Percentiles rank a stretch among this genome's conserved stretches.
These are phyloP conservation scores for Serendipita sp. DNA, from an alignment of 768 basidiomycete genomes.

Conservation along the genomic window DNA sequence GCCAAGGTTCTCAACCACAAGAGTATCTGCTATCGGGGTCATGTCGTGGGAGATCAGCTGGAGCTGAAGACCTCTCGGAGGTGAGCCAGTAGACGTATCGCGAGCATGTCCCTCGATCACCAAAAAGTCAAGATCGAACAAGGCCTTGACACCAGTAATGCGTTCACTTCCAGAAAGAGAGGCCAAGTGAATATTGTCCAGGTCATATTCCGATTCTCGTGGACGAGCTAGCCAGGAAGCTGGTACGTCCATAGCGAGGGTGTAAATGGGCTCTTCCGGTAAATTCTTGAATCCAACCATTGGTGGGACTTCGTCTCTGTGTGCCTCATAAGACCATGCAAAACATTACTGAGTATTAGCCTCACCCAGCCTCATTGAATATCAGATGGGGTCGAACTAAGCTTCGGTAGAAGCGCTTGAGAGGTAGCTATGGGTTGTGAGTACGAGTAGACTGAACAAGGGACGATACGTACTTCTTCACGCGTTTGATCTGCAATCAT, in stretches of 20 bases:
- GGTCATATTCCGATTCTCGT: slow-evolving; percentile 71
- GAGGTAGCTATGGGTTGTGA: slow-evolving; percentile 41
- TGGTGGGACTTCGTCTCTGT: slow-evolving; percentile 41
- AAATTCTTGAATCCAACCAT: slow-evolving; percentile 51
- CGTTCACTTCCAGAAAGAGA: slow-evolving; percentile 42
- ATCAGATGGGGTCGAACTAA: slow-evolving; percentile 37
- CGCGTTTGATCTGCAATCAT: slow-evolving; percentile 49
- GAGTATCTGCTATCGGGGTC: slow-evolving; percentile 60
- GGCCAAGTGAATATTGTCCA: slow-evolving; percentile 85
- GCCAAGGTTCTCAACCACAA: slow-evolving; percentile 85
- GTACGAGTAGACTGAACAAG: background rate
- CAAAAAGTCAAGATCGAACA: slow-evolving; percentile 80
- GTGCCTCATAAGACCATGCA: background rate
- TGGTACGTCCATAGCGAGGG: slow-evolving; percentile 83
- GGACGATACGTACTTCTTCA: slow-evolving; percentile 39
- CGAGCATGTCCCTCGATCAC: slow-evolving; percentile 91
- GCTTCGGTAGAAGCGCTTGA: slow-evolving; percentile 87
- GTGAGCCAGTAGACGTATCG: slow-evolving; percentile 41
- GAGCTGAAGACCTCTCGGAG: slow-evolving; percentile 84
- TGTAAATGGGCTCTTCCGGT: slow-evolving; percentile 79
- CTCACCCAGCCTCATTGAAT: slow-evolving; percentile 62
- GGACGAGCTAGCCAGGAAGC: slow-evolving; percentile 89
- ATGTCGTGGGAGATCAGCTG: slow-evolving; percentile 41
- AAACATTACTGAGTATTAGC: background rate
- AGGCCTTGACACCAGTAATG: slow-evolving; percentile 41